phyloP scores from a whole-genome alignment of 371 early-diverging fungal species.

The Mucor irregularis region DNA sequence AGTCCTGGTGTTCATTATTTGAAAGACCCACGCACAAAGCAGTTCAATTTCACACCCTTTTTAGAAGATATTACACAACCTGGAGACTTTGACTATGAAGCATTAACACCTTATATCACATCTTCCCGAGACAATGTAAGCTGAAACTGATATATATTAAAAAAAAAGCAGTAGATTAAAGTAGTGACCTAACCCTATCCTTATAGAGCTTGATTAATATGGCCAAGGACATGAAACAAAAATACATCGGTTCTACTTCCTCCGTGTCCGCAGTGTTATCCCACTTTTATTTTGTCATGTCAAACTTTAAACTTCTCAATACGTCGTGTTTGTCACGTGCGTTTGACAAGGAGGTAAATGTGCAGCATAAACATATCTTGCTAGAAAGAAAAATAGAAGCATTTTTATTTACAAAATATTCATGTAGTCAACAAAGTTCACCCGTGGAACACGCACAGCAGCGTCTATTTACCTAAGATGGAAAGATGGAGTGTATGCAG shows the following conservation, averaged over 20 bases:
- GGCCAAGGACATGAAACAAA: slow-evolving; percentile 45
- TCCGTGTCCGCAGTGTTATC: slow-evolving; percentile 80
- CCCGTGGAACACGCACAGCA: slow-evolving; percentile 61
- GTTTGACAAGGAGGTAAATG: slow-evolving; percentile 58
- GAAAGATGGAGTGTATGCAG: slow-evolving; percentile 76
- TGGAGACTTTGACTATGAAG: slow-evolving; percentile 76
- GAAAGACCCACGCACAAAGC: slow-evolving; percentile 77
- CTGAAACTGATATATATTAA: not conserved
- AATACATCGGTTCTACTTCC: slow-evolving; percentile 87
- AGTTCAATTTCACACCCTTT: slow-evolving; percentile 79
- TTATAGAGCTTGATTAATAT: slow-evolving; percentile 46
- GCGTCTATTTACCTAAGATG: slow-evolving; percentile 63
- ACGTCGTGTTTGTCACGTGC: slow-evolving; percentile 58
- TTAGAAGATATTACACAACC: slow-evolving; percentile 79
- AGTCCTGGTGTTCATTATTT: slow-evolving; percentile 87
- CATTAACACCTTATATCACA: slow-evolving; percentile 74
- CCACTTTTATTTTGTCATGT: slow-evolving; percentile 77
- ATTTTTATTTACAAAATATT: not conserved
- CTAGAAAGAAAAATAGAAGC: not conserved
- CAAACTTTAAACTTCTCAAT: slow-evolving; percentile 68
- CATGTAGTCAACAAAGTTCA: slow-evolving; percentile 53
- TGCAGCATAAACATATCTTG: too few relatives aligned
- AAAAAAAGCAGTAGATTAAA: not conserved
- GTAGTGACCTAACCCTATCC: not conserved
- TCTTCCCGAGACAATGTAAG: slow-evolving; percentile 76